Evolutionary conservation across 768 basidiomycete species (phyloP).

Genomic region (Pleurotus pulmonarius): DNA sequence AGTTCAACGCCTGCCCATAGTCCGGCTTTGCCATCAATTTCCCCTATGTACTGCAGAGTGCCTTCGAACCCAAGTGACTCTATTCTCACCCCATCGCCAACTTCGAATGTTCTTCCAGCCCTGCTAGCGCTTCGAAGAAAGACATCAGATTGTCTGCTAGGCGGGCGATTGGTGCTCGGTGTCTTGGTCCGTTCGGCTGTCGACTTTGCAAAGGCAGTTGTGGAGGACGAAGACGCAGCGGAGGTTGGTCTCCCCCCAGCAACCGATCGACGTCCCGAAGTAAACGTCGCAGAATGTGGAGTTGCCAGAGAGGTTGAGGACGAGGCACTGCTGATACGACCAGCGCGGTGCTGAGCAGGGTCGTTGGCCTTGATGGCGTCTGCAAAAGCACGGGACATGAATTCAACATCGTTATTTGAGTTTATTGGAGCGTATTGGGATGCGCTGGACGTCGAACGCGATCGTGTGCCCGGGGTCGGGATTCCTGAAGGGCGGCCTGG

Average conservation of each 20-base stretch:
- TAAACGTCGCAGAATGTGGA: conserved; percentile 37
- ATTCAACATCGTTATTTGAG: conserved; percentile 42
- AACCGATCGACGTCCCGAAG: conserved; percentile 47
- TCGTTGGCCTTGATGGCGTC: conserved; percentile 82
- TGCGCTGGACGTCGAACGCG: conserved; percentile 61
- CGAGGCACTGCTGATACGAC: conserved; percentile 31
- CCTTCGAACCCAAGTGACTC: conserved; percentile 91
- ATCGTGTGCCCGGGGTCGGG: conserved; percentile 63
- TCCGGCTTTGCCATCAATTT: conserved; percentile 86
- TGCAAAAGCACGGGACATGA: conserved; percentile 67
- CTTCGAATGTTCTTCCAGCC: conserved; percentile 46
- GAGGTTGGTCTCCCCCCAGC: conserved; percentile 47
- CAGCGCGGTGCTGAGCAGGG: conserved; percentile 64
- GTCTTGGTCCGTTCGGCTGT: conserved; percentile 46
- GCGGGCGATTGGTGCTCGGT: conserved; percentile 49
- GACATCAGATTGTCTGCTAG: conserved; percentile 66
- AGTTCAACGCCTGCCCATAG: conserved; percentile 95
- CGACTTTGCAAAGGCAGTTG: conserved; percentile 23
- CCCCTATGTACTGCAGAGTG: conserved; percentile 72
- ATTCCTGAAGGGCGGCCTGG: conserved; percentile 44
- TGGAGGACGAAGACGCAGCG: conserved; percentile 51
- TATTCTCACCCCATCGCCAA: conserved; percentile 82
- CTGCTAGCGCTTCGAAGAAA: conserved; percentile 45
- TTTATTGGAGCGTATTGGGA: conserved; percentile 24
- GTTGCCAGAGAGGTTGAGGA: conserved; percentile 46